phyloP scores from a whole-genome alignment of 345 rosid genomes.

The Lumnitzera littorea region DNA sequence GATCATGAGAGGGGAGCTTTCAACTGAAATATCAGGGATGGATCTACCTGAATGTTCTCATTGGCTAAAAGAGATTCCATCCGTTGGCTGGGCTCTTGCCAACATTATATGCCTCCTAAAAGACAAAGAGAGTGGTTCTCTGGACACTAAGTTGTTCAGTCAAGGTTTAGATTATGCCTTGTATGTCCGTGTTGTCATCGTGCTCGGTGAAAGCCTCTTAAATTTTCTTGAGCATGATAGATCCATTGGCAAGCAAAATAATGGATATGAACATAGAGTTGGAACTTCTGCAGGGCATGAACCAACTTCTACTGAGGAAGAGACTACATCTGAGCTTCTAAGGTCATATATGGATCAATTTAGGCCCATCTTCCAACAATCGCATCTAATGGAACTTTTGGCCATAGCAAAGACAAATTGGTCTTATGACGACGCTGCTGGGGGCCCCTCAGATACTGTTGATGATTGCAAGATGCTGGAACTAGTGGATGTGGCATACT shows the following conservation, averaged over 20 bases:
- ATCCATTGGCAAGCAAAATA: constrained; percentile 31
- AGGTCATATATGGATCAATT: constrained; percentile 51
- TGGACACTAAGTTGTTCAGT: constrained; percentile 38
- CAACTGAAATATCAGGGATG: constrained; percentile 41
- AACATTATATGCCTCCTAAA: constrained; percentile 63
- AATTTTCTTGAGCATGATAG: constrained; percentile 41
- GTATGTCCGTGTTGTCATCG: constrained; percentile 52
- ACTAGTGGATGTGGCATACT: constrained; percentile 60
- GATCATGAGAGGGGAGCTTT: constrained; percentile 50
- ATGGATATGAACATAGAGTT: constrained; percentile 27
- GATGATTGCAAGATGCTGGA: constrained; percentile 36
- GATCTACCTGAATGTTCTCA: constrained; percentile 30
- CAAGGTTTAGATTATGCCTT: constrained; percentile 44
- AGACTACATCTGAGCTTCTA: constrained; percentile 17
- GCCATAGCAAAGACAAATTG: constrained; percentile 36
- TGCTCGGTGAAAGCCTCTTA: constrained; percentile 63
- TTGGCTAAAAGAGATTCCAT: constrained; percentile 44
- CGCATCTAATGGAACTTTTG: constrained; percentile 81
- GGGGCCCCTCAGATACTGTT: constrained; percentile 14
- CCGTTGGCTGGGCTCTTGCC: constrained; percentile 86
- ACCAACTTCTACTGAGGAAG: constrained; percentile 19
- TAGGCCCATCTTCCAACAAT: constrained; percentile 77
- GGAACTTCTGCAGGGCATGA: constrained; percentile 31
- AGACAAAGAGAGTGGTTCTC: constrained; percentile 54
- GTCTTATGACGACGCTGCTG: constrained; percentile 19